These are phyloP conservation scores for Neofusicoccum cordaticola DNA, from an alignment of 2,329 filamentous ascomycete species.

Conservation along the genomic window DNA sequence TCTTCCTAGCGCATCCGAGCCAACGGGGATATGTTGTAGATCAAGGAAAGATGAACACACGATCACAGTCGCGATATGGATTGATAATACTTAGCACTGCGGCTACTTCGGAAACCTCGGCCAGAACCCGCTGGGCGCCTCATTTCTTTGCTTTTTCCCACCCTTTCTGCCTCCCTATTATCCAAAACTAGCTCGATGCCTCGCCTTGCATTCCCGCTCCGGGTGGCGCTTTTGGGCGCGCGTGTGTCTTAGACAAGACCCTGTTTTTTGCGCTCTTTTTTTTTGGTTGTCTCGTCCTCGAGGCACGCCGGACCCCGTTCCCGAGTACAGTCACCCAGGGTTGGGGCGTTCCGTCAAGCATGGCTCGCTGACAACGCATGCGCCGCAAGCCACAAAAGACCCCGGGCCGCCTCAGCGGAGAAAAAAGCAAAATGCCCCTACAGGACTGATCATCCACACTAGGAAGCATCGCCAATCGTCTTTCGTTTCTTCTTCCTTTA, in stretches of 20 bases:
- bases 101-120: not conserved
- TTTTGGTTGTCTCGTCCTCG: not conserved
- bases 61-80: not conserved
- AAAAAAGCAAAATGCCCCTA: not conserved
- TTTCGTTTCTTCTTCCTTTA: not conserved
- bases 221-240: not conserved
- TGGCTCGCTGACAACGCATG: slow-evolving; percentile 1
- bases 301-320: not conserved
- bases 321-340: not conserved
- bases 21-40: too few species aligned
- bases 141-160: not conserved
- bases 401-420: not conserved
- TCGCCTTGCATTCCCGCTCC: not conserved
- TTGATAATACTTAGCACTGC: not conserved
- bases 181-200: not conserved
- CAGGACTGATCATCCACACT: not conserved
- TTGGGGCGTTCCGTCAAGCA: not conserved
- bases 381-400: not conserved
- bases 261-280: not conserved
- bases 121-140: not conserved
- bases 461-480: not conserved
- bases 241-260: not conserved
- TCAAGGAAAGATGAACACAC: too few species aligned
- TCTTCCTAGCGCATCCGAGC: not conserved
- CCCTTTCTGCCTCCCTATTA: not conserved